Evolutionary conservation across 2,329 filamentous ascomycete genomes (phyloP).

Genomic region (Bipolaris bicolor): DNA sequence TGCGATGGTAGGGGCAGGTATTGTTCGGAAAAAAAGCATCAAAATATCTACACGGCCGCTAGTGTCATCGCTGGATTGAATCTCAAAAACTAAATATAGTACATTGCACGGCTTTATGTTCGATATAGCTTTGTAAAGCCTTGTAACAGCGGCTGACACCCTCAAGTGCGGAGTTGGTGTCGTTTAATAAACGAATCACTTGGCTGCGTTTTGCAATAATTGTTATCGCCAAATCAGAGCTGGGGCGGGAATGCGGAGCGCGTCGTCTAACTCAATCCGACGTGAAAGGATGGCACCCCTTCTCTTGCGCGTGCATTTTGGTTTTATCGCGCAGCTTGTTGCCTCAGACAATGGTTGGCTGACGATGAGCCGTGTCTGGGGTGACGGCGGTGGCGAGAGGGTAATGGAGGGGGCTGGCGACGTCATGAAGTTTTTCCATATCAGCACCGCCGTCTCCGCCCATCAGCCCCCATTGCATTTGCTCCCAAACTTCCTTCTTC

Average conservation of each 20-base stretch:
- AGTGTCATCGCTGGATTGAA: not conserved
- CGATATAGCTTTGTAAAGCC: not conserved
- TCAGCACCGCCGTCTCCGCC: slow-evolving; percentile 2
- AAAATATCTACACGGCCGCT: not conserved
- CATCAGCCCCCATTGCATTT: not conserved
- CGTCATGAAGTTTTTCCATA: slow-evolving; percentile 12
- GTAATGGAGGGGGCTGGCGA: slow-evolving; percentile 18
- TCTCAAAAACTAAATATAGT: not conserved
- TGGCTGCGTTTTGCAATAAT: not conserved
- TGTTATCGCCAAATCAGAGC: not conserved
- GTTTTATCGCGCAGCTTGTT: not conserved
- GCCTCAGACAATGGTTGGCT: not conserved
- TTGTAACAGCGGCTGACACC: not conserved
- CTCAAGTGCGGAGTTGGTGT: not conserved
- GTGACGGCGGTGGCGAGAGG: slow-evolving; percentile 14
- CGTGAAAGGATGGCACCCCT: not conserved
- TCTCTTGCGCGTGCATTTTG: not conserved
- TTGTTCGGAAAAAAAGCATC: not conserved
- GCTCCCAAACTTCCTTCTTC: slow-evolving; percentile 2
- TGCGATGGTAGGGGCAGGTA: not conserved
- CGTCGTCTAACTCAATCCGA: not conserved
- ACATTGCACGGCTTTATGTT: not conserved
- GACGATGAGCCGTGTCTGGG: slow-evolving; percentile 4
- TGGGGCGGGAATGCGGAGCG: not conserved
- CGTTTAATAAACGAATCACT: not conserved